These are phyloP conservation scores for Euphorbia celastroides DNA, from an alignment of 441 rosid genomes.

Conservation along the genomic window DNA sequence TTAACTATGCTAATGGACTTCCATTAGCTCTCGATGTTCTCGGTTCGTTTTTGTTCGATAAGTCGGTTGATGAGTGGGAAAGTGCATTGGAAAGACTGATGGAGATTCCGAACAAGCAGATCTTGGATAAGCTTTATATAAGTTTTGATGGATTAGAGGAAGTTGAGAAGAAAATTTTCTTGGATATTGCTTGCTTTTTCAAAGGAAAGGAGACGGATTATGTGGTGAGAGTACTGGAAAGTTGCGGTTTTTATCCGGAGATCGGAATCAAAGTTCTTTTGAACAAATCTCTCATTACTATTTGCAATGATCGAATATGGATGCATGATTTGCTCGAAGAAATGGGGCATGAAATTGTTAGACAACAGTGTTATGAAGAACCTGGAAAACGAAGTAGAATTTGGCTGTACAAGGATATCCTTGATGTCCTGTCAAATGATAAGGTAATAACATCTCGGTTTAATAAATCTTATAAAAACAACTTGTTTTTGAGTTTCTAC, in stretches of 20 bases:
- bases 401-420: slow-evolving; percentile 25
- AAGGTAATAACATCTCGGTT: slow-evolving; percentile 10
- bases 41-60: slow-evolving; percentile 11
- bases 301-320: neutral
- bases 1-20: slow-evolving; percentile 8
- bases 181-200: slow-evolving; percentile 22
- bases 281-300: slow-evolving; percentile 10
- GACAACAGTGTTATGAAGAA: slow-evolving; percentile 20
- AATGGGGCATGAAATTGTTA: slow-evolving; percentile 28
- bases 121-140: slow-evolving; percentile 8
- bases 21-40: slow-evolving; percentile 15
- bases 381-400: slow-evolving; percentile 29
- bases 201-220: slow-evolving; percentile 4
- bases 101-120: slow-evolving; percentile 10
- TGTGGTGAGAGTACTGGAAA: slow-evolving; percentile 12
- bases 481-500: too few species aligned
- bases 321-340: slow-evolving; percentile 25
- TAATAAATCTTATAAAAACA: too few species aligned
- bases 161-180: slow-evolving; percentile 11
- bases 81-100: slow-evolving; percentile 8
- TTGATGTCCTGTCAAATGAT: slow-evolving; percentile 12
- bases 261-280: slow-evolving; percentile 13
- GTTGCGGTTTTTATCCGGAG: slow-evolving; percentile 11
- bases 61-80: slow-evolving; percentile 6
- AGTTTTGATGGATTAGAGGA: slow-evolving; percentile 18